Percentiles rank a stretch among this genome's conserved stretches.
These are phyloP conservation scores for Hanseniaspora jakobsenii DNA, from an alignment of 805 yeast species.

Conservation along the genomic window DNA sequence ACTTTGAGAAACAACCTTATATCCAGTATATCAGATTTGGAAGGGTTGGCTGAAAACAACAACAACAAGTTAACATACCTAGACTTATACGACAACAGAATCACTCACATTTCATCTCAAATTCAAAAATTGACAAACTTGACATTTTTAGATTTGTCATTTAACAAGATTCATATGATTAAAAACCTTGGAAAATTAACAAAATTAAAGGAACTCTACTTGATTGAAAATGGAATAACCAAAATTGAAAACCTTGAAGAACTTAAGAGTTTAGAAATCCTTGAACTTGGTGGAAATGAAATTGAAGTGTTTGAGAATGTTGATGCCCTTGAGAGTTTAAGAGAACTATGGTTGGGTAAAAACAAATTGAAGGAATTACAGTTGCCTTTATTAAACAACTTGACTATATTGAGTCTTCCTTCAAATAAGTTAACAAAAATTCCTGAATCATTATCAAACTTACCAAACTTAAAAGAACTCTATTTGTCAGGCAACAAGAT, in stretches of 20 bases:
- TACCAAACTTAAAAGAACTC: constrained; percentile 66
- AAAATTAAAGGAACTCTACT: constrained; percentile 55
- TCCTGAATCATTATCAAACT: constrained; percentile 59
- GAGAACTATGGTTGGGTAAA: constrained; percentile 86
- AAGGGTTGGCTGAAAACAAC: constrained; percentile 39
- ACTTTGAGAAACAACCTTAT: constrained; percentile 77
- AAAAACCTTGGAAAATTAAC: constrained; percentile 58
- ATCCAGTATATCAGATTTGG: constrained; percentile 59
- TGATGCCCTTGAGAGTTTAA: constrained; percentile 41
- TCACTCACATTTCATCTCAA: constrained; percentile 70
- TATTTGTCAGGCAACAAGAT: constrained; percentile 81
- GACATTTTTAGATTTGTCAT: constrained; percentile 64
- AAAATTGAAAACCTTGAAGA: constrained; percentile 56
- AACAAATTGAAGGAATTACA: constrained; percentile 58
- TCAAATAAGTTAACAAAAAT: constrained; percentile 66
- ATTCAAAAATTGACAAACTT: constrained; percentile 48
- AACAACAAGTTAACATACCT: constrained; percentile 47
- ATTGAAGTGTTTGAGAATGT: constrained; percentile 43
- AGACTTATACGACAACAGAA: constrained; percentile 85
- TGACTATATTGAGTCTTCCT: constrained; percentile 75
- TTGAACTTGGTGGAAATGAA: constrained; percentile 87
- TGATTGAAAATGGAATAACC: constrained; percentile 78
- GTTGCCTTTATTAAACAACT: constrained; percentile 44
- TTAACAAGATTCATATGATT: constrained; percentile 77
- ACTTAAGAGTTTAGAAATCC: constrained; percentile 44